Percentiles rank a stretch among this genome's conserved stretches.
Evolutionary conservation across 495 filamentous ascomycete species (phyloP).

Genomic region (Aspergillus avenaceus): DNA sequence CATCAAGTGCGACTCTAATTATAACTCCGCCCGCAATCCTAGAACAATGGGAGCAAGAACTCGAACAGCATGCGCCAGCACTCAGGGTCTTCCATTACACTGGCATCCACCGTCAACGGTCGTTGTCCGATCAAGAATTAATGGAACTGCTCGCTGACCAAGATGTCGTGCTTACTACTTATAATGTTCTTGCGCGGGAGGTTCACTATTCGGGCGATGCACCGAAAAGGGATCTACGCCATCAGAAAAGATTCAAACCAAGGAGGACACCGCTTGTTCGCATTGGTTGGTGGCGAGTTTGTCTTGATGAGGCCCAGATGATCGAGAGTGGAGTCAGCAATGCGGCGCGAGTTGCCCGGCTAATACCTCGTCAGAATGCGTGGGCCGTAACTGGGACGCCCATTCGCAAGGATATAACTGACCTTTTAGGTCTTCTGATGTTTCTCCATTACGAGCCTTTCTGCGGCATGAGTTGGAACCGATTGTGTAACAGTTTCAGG

Average conservation of each 20-base stretch:
- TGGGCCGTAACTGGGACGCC: constrained; percentile 96
- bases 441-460: constrained; percentile 82
- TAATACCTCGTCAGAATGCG: constrained; percentile 78
- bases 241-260: constrained; percentile 61
- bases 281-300: constrained; percentile 88
- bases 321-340: constrained; percentile 82
- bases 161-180: constrained; percentile 86
- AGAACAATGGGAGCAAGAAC: constrained; percentile 83
- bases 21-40: constrained; percentile 78
- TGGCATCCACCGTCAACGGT: constrained; percentile 40
- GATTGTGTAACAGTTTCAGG: constrained; percentile 54
- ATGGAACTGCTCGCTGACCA: constrained; percentile 47
- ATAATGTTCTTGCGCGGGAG: constrained; percentile 70
- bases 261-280: constrained; percentile 70
- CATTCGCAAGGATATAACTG: constrained; percentile 69
- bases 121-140: constrained; percentile 38
- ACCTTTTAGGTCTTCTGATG: constrained; percentile 63
- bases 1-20: constrained; percentile 70
- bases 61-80: constrained; percentile 61
- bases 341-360: constrained; percentile 71
- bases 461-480: constrained; percentile 62
- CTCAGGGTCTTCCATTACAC: constrained; percentile 52
- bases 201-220: constrained; percentile 66
- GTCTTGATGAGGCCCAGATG: constrained; percentile 95
- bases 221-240: constrained; percentile 63